Percentiles rank a stretch among this genome's conserved stretches.
Evolutionary conservation across 176 grass and related monocot genomes (phyloP).

Genomic region (Oryza meridionalis): DNA sequence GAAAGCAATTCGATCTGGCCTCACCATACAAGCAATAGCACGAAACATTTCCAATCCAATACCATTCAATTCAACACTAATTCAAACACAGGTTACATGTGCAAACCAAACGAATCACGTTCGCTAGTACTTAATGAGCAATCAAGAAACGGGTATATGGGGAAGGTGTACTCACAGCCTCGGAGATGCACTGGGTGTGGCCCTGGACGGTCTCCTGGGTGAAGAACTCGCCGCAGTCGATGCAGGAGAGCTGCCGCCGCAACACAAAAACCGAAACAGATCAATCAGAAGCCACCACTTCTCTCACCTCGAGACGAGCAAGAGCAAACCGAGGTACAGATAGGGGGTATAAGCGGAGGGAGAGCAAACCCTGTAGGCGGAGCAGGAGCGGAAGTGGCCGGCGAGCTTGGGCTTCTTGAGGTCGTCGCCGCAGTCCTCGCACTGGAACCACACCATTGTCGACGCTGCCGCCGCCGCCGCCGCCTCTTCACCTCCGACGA

Average conservation of each 20-base stretch:
- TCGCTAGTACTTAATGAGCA: not conserved
- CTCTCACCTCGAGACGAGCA: not conserved
- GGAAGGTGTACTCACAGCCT: constrained; percentile 58
- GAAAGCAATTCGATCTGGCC: not conserved
- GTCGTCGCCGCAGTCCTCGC: constrained; percentile 89
- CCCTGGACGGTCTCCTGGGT: constrained; percentile 70
- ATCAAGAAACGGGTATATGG: not conserved
- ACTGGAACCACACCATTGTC: constrained; percentile 98
- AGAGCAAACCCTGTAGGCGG: constrained; percentile 70
- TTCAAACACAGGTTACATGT: not conserved
- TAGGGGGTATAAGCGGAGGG: not conserved
- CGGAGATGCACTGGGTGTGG: constrained; percentile 89
- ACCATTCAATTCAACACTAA: not conserved
- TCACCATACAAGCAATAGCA: not conserved
- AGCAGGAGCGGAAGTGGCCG: constrained; percentile 89
- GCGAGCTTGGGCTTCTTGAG: constrained; percentile 98
- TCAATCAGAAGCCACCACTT: not conserved
- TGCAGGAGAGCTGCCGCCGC: constrained; percentile 76
- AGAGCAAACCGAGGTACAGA: not conserved
- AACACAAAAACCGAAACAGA: not conserved
- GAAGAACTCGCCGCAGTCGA: constrained; percentile 84
- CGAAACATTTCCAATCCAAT: not conserved
- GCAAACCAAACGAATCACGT: not conserved
- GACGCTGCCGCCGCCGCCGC: not conserved
- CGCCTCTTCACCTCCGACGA: not conserved